A percentile compares a stretch with the other conserved stretches of the same genome.
phyloP scores from a whole-genome alignment of 768 basidiomycete genomes.

The Mrakia frigida region DNA sequence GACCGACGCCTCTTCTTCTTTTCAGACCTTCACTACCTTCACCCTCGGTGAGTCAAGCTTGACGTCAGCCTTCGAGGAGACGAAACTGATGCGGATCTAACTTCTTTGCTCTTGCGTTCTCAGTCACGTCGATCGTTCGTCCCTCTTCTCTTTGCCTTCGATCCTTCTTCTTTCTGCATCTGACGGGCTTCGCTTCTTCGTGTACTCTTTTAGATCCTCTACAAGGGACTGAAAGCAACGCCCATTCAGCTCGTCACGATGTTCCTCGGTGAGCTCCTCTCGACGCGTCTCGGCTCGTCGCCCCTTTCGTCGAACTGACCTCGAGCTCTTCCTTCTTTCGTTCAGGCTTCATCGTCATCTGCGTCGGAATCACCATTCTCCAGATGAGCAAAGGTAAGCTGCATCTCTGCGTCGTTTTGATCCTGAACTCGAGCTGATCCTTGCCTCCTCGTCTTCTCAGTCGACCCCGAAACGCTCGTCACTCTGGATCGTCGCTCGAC shows the following conservation, averaged over 20 bases:
- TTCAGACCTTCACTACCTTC: slow-evolving; percentile 46
- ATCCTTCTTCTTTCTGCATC: not conserved
- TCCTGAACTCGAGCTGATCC: not conserved
- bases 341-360: slow-evolving; percentile 76
- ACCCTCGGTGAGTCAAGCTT: slow-evolving; percentile 39
- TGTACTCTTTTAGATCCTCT: slow-evolving; percentile 58
- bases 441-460: slow-evolving; percentile 54
- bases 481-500: slow-evolving; percentile 81
- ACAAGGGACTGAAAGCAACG: slow-evolving; percentile 77
- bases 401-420: not conserved
- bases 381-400: slow-evolving; percentile 58
- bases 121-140: slow-evolving; percentile 35
- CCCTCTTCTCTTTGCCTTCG: too few relatives aligned
- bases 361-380: slow-evolving; percentile 82
- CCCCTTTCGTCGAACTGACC: not conserved
- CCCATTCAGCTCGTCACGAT: slow-evolving; percentile 78
- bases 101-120: slow-evolving; percentile 8
- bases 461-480: slow-evolving; percentile 71
- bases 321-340: not conserved
- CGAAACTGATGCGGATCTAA: slow-evolving; percentile 2
- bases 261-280: slow-evolving; percentile 51
- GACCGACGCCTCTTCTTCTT: not conserved
- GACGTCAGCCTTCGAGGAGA: too few relatives aligned
- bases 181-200: not conserved
- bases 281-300: not conserved